A percentile compares a stretch with the other conserved stretches of the same genome.
Conservation (phyloP, 2,329 filamentous ascomycete species). For the Claviceps arundinis region DNA sequence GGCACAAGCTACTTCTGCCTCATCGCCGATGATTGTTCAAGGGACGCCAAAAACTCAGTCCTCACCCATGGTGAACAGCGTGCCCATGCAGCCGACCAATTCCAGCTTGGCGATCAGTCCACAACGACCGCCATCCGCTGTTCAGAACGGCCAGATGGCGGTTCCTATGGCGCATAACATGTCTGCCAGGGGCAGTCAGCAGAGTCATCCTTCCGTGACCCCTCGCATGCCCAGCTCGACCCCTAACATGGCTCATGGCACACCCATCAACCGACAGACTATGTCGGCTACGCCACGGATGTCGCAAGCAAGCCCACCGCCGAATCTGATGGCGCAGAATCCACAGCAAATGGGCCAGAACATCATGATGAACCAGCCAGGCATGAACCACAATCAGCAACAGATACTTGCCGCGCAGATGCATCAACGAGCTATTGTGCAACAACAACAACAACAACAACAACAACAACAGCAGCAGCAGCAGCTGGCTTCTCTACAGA, state of each 20-base stretch:
- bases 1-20: constrained; percentile 43
- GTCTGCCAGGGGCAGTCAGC: constrained; percentile 51
- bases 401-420: constrained; percentile 32
- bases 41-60: constrained; percentile 52
- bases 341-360: constrained; percentile 40
- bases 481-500: constrained; percentile 28
- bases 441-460: constrained; percentile 34
- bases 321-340: constrained; percentile 43
- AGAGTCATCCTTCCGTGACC: constrained; percentile 51
- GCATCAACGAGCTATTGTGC: constrained; percentile 33
- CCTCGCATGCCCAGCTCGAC: constrained; percentile 49
- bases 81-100: constrained; percentile 50
- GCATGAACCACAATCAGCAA: constrained; percentile 25
- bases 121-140: constrained; percentile 51
- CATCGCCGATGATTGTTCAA: constrained; percentile 54
- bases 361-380: constrained; percentile 40
- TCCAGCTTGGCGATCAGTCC: constrained; percentile 59
- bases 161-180: constrained; percentile 49
- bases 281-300: constrained; percentile 47
- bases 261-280: constrained; percentile 40
- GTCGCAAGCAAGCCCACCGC: constrained; percentile 48
- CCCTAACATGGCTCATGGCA: constrained; percentile 46
- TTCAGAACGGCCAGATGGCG: constrained; percentile 44
- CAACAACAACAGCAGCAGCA: constrained; percentile 36
- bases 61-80: constrained; percentile 49